Percentiles rank a stretch among this genome's conserved stretches.
Evolutionary conservation across 371 early-diverging fungal species (phyloP).

Genomic region (Funneliformis caledonium): DNA sequence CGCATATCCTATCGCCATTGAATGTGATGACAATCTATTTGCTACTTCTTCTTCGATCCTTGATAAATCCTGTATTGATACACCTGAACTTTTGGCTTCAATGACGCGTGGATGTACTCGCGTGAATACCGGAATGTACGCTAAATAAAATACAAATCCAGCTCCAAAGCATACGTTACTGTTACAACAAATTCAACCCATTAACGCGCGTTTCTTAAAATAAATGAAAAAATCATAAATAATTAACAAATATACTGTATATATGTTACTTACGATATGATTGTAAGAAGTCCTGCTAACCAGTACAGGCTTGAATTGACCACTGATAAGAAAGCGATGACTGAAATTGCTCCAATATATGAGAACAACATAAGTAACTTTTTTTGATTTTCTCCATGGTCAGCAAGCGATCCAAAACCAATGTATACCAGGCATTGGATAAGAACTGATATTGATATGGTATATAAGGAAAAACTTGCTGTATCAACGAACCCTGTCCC

Average conservation of each 20-base stretch:
- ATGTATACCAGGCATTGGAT: constrained; percentile 65
- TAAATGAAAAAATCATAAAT: no score
- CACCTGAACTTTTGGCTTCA: constrained; percentile 25
- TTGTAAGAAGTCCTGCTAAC: constrained; percentile 1
- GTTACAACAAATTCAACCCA: neutral
- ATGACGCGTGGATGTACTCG: constrained; percentile 53
- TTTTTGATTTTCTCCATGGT: constrained; percentile 50
- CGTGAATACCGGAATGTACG: constrained; percentile 62
- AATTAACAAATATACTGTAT: no score
- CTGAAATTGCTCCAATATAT: neutral
- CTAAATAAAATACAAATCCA: constrained; percentile 58
- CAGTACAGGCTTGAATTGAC: neutral
- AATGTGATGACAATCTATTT: constrained; percentile 53
- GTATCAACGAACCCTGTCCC: constrained; percentile 57
- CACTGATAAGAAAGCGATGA: neutral
- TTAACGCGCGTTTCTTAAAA: constrained; percentile 15
- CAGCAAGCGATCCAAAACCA: constrained; percentile 63
- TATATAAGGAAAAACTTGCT: constrained; percentile 56
- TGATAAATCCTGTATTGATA: neutral
- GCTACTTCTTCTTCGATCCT: constrained; percentile 40
- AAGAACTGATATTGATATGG: constrained; percentile 58
- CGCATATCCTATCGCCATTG: constrained; percentile 52
- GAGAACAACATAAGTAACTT: neutral
- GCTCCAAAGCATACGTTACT: constrained; percentile 55
- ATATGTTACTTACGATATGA: constrained; percentile 5